Evolutionary conservation across 176 grass and related monocot genomes (phyloP), one percentile per base, ranked within the genome.

Genomic region (Alopecurus myosuroides): DNA sequence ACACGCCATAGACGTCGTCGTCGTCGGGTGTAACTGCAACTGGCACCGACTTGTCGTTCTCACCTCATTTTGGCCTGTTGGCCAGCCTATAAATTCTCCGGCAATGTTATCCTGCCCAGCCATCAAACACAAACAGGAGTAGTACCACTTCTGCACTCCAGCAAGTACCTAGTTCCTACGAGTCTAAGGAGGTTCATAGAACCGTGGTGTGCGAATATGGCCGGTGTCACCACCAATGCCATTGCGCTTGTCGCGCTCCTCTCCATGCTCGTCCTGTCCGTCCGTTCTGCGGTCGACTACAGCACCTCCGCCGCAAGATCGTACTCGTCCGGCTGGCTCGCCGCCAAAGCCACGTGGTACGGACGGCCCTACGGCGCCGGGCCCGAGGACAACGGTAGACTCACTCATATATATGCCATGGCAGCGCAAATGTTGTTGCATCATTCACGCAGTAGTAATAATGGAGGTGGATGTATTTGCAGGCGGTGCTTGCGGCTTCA

Each of bases 401-500:
- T 20, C 62, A 65, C 11, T 46, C 45, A 46, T 46, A 46, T n/a
- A n/a, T 68, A 19, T 36, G 31, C 18, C 8, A 36, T 2, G 63
- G 1, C 67, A 5, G 31, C 22, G 3, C 0, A 34, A 0, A 22
- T 53, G 1, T 25, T 4, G 1, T 34, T 66, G 18, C 31, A 67
- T n/a, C 9, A n/a, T n/a, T n/a, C n/a, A 35, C 2, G 33, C 26
- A 30, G 4, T 5, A 23, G 2, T 15, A 42, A 40, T 41, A 70
- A 26, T 70, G 37, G 9, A 12, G 71, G 4, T 46, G 63, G 37
- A 44, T 63, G 0, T 26, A n/a, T 23, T 23, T 80, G 84, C 81
- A 92, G 90, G 86, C 74, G 90, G 90, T 20, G 90, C 84, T 52
- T 92, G 90, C 9, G 90, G 90, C 35, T 92, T 86, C 76, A 85